Percentiles rank a stretch among this genome's conserved stretches.
These are phyloP conservation scores for Monilinia laxa DNA, from an alignment of 2,329 filamentous ascomycete species.

Conservation along the genomic window DNA sequence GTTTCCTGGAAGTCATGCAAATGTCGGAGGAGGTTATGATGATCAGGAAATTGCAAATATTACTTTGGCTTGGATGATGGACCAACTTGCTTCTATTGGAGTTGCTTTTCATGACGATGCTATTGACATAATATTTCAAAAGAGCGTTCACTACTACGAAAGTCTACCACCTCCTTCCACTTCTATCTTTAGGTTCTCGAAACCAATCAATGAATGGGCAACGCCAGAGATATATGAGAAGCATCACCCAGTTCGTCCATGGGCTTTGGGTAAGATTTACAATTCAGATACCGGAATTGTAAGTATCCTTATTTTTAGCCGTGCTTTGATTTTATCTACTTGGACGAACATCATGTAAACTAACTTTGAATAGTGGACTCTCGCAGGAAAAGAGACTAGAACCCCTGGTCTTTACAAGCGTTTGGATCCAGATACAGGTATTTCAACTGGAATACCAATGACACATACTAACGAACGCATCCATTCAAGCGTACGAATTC, in stretches of 20 bases:
- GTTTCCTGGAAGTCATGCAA: slow-evolving; percentile 50
- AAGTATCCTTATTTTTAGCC: neutral
- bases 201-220: slow-evolving; percentile 44
- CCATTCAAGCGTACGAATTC: slow-evolving; percentile 39
- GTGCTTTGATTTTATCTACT: slow-evolving; percentile 33
- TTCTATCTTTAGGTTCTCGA: slow-evolving; percentile 29
- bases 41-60: slow-evolving; percentile 51
- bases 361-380: slow-evolving; percentile 34
- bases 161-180: slow-evolving; percentile 27
- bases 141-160: slow-evolving; percentile 38
- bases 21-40: slow-evolving; percentile 50
- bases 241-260: slow-evolving; percentile 46
- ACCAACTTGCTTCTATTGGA: slow-evolving; percentile 43
- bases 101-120: slow-evolving; percentile 41
- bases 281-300: slow-evolving; percentile 36
- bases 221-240: slow-evolving; percentile 48
- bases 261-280: slow-evolving; percentile 41
- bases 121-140: slow-evolving; percentile 38
- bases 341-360: neutral
- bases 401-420: slow-evolving; percentile 43
- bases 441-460: slow-evolving; percentile 42
- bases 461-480: slow-evolving; percentile 44
- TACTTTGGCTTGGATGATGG: slow-evolving; percentile 52
- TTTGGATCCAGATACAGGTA: slow-evolving; percentile 43
- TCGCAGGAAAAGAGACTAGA: slow-evolving; percentile 45